Evolutionary conservation across 75 land plant species (phyloP).

Genomic region (Pseudotsuga menziesii): DNA sequence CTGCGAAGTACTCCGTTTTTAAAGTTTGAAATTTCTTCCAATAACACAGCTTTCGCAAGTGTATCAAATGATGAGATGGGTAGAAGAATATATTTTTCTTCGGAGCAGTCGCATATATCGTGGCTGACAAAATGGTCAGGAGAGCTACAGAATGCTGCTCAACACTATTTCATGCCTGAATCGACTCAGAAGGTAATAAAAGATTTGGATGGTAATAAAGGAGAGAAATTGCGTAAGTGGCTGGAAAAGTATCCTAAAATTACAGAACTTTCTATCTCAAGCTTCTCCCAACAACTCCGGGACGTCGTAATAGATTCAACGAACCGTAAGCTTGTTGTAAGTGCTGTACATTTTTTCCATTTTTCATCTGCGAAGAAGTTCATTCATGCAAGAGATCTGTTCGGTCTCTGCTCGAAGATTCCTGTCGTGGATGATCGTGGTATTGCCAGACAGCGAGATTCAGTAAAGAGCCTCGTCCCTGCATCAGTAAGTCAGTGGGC

Average conservation of each 20-base stretch:
- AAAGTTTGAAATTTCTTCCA: constrained; percentile 20
- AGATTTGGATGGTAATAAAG: neutral
- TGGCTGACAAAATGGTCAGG: constrained; percentile 39
- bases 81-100: constrained; percentile 9
- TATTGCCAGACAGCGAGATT: no score
- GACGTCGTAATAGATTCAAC: neutral
- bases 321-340: constrained; percentile 8
- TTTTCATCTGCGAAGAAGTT: constrained; percentile 13
- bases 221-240: constrained; percentile 13
- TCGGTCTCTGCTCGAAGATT: no score
- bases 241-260: constrained; percentile 16
- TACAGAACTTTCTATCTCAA: neutral
- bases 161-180: constrained; percentile 21
- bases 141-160: constrained; percentile 11
- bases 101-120: neutral
- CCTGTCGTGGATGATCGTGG: constrained; percentile 32
- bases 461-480: neutral
- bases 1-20: constrained; percentile 21
- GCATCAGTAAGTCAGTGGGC: no score
- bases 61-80: constrained; percentile 11
- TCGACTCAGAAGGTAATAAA: constrained; percentile 10
- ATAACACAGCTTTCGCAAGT: constrained; percentile 14
- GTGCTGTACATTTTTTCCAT: constrained; percentile 32
- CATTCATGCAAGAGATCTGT: neutral
- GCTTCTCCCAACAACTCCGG: neutral